Base-by-base conservation (phyloP, 495 filamentous ascomycete genomes). In the Xylaria flabelliformis region DNA sequence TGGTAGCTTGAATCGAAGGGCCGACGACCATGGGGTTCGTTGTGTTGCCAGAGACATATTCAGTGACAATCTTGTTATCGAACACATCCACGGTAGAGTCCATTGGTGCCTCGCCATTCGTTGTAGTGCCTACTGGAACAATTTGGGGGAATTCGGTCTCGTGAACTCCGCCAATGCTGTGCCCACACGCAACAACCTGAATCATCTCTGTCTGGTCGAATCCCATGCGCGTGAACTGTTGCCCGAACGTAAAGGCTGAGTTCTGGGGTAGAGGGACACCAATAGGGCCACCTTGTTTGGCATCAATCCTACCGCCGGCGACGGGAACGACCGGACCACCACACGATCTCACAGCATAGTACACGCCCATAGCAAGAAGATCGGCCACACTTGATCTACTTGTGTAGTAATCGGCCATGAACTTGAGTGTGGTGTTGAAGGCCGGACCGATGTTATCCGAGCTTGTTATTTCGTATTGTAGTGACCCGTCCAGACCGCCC, bases 261-360 rank as follows among this genome's bases (percentile, higher is more conserved):
- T 90, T 89, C 70, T 90, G 84, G 0, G 89, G 89, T 71, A 89
- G 83, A 21, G 89, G 89, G 8, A 90, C 88, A 44, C 89, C 88
- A 29, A 78, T 76, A 41, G 77, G 77, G n/a, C 87, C 88, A 19
- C 80, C 83, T 21, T 72, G 75, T 26, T 82, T 82, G 10, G 89
- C 89, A 79, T 91, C 89, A 0, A 83, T 75, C 50, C 88, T 83
- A 21, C 89, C 89, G 55, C 82, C 82, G 42, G 83, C 76, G 67
- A 91, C 82, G 36, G 88, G 86, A 3, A 91, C 77, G 29, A 84
- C 75, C 7, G 88, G 89, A 7, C 89, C 89, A 32, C 88, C 88
- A 70, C 89, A 91, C 19, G 83, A 82, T 36, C 88, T 84, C 39
- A 89, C 86, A 1, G 88, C 83, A 19, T 86, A 83, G 70, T 87